Evolutionary conservation across 1,139 yeast species (phyloP).

Genomic region (Blastobotrys aristatus): DNA sequence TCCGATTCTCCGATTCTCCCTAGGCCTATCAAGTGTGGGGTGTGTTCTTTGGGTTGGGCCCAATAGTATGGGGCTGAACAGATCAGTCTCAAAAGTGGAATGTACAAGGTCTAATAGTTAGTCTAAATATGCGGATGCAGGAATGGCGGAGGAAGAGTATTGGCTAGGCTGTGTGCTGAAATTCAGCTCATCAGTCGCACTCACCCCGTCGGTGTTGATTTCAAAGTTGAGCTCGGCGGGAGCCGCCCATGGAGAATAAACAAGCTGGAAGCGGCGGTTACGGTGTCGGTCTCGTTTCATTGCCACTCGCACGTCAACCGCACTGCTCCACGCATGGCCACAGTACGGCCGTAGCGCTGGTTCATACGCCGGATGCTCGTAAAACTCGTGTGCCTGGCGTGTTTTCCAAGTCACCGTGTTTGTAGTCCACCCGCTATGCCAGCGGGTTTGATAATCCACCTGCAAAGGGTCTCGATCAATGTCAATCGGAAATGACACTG

Average conservation of each 20-base stretch:
- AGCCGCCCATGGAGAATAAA: constrained; percentile 34
- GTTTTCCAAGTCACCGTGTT: constrained; percentile 11
- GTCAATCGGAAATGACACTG: constrained; percentile 21
- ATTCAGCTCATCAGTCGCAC: background rate
- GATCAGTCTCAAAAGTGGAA: background rate
- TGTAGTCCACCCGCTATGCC: constrained; percentile 70
- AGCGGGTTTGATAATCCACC: constrained; percentile 65
- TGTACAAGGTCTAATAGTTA: background rate
- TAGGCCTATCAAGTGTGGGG: background rate
- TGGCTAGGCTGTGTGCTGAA: background rate
- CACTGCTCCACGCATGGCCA: constrained; percentile 43
- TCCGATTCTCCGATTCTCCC: too few species aligned
- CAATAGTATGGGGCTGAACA: too few species aligned
- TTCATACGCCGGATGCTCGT: constrained; percentile 23
- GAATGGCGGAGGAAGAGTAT: background rate
- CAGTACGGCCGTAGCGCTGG: constrained; percentile 43
- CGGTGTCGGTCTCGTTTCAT: constrained; percentile 32
- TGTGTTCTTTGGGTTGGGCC: background rate
- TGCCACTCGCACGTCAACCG: constrained; percentile 38
- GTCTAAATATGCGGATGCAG: background rate
- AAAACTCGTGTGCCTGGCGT: constrained; percentile 11
- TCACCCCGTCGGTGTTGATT: constrained; percentile 12
- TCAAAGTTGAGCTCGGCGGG: constrained; percentile 17
- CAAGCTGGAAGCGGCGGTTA: constrained; percentile 36
- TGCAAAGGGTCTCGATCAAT: constrained; percentile 21